Percentiles rank a stretch among this genome's conserved stretches.
Evolutionary conservation across 1,284 basidiomycete genomes (phyloP).

Genomic region (Boletus sp.): DNA sequence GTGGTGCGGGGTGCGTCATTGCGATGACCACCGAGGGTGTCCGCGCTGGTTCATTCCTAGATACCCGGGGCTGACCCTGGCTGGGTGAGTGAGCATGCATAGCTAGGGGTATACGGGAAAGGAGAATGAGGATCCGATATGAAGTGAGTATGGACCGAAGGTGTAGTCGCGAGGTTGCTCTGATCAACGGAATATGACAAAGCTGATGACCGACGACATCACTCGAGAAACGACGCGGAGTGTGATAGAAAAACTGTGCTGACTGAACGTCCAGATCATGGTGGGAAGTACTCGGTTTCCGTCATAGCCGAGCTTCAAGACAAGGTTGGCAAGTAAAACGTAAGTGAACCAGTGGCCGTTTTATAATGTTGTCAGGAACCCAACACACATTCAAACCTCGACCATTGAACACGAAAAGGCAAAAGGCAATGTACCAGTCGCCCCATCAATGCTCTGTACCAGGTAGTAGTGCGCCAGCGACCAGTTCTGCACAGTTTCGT

Average conservation of each 20-base stretch:
- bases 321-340: neutral
- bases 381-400: neutral
- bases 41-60: neutral
- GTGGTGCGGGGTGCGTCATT: neutral
- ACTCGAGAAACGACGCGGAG: neutral
- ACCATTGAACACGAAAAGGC: neutral
- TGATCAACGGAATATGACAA: neutral
- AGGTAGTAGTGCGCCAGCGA: neutral
- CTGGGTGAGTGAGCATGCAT: neutral
- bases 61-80: neutral
- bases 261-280: neutral
- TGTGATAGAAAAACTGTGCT: neutral
- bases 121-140: neutral
- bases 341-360: neutral
- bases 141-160: neutral
- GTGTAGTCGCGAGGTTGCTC: neutral
- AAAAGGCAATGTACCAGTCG: neutral
- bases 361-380: neutral
- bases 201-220: neutral
- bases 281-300: neutral
- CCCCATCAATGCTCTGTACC: neutral
- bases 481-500: neutral
- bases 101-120: neutral
- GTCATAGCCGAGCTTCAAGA: neutral
- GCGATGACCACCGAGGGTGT: slow-evolving; percentile 8